phyloP scores from a whole-genome alignment of 148 eudicot genomes.

The Dysphania ambrosioides region DNA sequence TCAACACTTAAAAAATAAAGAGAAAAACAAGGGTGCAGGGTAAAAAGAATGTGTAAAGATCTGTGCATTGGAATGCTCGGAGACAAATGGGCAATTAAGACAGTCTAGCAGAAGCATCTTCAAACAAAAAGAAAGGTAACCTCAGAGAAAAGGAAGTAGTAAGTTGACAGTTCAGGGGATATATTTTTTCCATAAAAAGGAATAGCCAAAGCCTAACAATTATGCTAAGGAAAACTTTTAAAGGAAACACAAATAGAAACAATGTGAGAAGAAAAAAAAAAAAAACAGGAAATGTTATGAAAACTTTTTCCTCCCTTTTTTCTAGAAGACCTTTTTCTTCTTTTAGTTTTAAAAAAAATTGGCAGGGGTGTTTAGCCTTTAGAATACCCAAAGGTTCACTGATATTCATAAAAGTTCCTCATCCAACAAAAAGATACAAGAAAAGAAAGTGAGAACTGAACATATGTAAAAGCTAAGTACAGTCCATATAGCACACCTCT shows the following conservation, averaged over 20 bases:
- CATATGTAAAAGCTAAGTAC: neutral
- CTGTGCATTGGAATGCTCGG: neutral
- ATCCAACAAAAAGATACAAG: neutral
- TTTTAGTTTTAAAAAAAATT: too few species aligned
- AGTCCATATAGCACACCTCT: conserved; percentile 50
- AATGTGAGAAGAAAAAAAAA: neutral
- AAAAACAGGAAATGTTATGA: neutral
- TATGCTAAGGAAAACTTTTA: neutral
- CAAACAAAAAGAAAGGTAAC: neutral
- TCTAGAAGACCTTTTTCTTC: neutral
- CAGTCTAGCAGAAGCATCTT: neutral
- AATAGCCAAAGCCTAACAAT: neutral
- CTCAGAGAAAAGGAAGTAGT: neutral
- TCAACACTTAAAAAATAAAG: neutral
- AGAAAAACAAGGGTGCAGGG: neutral
- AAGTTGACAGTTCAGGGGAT: neutral
- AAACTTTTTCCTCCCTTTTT: neutral
- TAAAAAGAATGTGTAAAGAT: neutral
- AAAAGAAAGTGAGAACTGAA: neutral
- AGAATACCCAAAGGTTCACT: neutral
- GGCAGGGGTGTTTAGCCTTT: neutral
- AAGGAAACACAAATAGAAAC: too few species aligned
- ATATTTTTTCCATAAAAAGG: too few species aligned
- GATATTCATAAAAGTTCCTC: neutral
- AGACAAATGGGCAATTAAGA: neutral